Base-by-base conservation (phyloP, 176 grass and related monocot species). In the Carex pumila region DNA sequence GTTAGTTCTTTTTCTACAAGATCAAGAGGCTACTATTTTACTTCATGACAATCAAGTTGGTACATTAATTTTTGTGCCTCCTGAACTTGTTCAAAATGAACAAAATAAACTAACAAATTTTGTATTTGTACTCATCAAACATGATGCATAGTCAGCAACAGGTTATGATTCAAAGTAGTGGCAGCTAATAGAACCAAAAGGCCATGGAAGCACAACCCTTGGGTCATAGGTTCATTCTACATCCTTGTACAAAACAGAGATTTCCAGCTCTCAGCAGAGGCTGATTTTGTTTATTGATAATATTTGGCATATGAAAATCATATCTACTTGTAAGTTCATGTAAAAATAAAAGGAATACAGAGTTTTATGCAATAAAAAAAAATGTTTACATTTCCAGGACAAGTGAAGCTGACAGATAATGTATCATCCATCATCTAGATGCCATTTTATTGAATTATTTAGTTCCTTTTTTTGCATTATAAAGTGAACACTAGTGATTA, bases 401-500 rank as follows among this genome's bases (percentile, higher is more conserved):
- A 71, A 75, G 12, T 14, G 19, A 53, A 75, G 29, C 12, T 53
- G 21, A 75, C 21, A 22, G 19, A 61, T 21, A 8, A 62, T 25
- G 60, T 8, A 17, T 41, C 29, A 6, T 39, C 32, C 13, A 55
- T 17, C 21, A 77, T 17, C 21, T 76, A 22, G 12, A 9, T 53
- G 12, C 21, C 18, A 47, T 64, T 58, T 64, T n/a, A 25, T 81
- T 64, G 2, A 81, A 62, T 64, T 34, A 64, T 64, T 43, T 80
- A 43, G 4, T 6, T 22, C 25, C 47, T 39, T 6, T 22, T 64
- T 39, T 43, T 47, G n/a, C 19, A 15, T 19, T 32, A 21, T 61
- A 63, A 64, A 19, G 21, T n/a, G 14, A 60, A n/a, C 25, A 52
- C 36, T 18, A 84, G 32, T 30, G 0, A 84, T 84, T 95, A 99